phyloP scores from a whole-genome alignment of 2,329 filamentous ascomycete species.

The Drechmeria coniospora region DNA sequence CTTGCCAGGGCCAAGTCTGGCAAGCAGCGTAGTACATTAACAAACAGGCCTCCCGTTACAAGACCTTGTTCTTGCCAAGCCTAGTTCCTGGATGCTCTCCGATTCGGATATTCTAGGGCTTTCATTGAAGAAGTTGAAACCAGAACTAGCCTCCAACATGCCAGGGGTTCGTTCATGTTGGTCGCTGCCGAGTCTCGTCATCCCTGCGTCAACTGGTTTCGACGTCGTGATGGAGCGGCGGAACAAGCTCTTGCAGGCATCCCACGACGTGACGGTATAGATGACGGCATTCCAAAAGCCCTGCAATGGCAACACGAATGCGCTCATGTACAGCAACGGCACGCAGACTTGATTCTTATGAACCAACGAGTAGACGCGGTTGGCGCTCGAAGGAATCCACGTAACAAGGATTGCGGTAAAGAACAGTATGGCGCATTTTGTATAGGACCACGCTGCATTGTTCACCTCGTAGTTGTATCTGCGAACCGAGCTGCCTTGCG shows the following conservation, averaged over 20 bases:
- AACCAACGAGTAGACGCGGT: slow-evolving; percentile 59
- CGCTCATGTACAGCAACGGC: slow-evolving; percentile 52
- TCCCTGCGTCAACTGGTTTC: too few species aligned
- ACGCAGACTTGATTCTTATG: slow-evolving; percentile 35
- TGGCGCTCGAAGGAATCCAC: slow-evolving; percentile 62
- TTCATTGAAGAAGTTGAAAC: too few species aligned
- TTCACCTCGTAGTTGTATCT: slow-evolving; percentile 15
- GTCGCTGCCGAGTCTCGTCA: too few species aligned
- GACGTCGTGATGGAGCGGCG: too few species aligned
- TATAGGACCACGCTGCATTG: slow-evolving; percentile 51
- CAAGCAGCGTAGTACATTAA: too few species aligned
- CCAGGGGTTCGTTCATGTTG: too few species aligned
- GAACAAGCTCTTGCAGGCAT: slow-evolving; percentile 42
- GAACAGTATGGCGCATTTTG: slow-evolving; percentile 54
- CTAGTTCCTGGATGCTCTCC: too few species aligned
- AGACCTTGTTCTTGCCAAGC: too few species aligned
- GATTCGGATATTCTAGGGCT: too few species aligned
- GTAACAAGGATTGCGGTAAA: slow-evolving; percentile 55
- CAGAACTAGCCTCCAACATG: too few species aligned
- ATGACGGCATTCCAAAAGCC: slow-evolving; percentile 77
- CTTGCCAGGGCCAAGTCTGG: too few species aligned
- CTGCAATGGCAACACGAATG: slow-evolving; percentile 62
- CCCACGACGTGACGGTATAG: slow-evolving; percentile 53
- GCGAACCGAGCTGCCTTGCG: background rate
- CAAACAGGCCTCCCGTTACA: too few species aligned